Base-by-base conservation (phyloP, 2,329 filamentous ascomycete genomes). In the Monilinia fructigena region DNA sequence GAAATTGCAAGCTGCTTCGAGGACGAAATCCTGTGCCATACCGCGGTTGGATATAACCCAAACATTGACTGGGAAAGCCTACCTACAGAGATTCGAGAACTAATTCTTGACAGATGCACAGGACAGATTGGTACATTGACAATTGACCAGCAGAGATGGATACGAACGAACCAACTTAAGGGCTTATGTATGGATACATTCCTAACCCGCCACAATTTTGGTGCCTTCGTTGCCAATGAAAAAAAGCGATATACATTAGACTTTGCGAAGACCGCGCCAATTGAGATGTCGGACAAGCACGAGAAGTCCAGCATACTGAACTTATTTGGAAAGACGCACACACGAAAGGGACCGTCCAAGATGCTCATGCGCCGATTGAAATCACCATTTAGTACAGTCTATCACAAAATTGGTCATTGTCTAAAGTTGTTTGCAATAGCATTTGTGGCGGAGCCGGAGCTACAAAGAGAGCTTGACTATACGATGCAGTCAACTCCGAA, bases 31-130 rank as follows among this genome's bases (percentile, higher is more conserved):
- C 73, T 85, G 18, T 76, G 78, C 23, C 78, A 80, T 65, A 73
- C 83, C 5, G 82, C 81, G 59, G 73, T 85, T 31, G 82, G 82
- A 0, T 78, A 82, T 40, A 78, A 84, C 52, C 78, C 77, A 65
- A 82, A 85, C 63, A 78, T 77, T 12, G 77, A 82, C 40, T 85
- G 83, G 83, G 82, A 85, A 48, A 75, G 72, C 31, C 73, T 85
- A 14, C 81, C 82, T 3, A 72, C 77, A 20, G 76, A 79, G 10
- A 78, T 84, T 65, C 77, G 83, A 55, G 74, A 75, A n/a, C 72
- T 81, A 8, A 75, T 85, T 26, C 72, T 85, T 3, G 74, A 76
- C 58, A 78, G 82, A 65, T 83, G 80, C 67, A 72, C 80, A 26
- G 82, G 82, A 8, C 75, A 78, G 38, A 74, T 71, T 42, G 68